Percentiles rank a stretch among this genome's conserved stretches.
These are phyloP conservation scores for Hypoxylon lenormandii DNA, from an alignment of 495 filamentous ascomycete species.

Conservation along the genomic window DNA sequence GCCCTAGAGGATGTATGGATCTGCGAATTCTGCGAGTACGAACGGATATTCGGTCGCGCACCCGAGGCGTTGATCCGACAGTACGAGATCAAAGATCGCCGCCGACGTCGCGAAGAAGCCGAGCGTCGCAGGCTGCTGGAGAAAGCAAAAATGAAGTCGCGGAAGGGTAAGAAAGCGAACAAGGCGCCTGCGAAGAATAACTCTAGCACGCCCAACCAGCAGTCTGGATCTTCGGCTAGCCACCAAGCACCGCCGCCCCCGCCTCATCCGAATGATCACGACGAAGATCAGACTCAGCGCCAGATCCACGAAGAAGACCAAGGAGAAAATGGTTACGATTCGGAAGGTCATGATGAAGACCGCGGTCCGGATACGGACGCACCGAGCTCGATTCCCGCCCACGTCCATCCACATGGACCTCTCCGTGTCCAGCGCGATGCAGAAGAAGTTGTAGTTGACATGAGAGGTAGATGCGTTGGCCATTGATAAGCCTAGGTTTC, in stretches of 20 bases:
- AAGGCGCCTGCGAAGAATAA: constrained; percentile 70
- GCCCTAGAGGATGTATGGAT: constrained; percentile 86
- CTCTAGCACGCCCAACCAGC: constrained; percentile 45
- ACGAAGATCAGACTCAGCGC: constrained; percentile 56
- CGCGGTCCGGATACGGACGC: constrained; percentile 23
- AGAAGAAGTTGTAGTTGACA: neutral
- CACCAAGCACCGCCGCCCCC: constrained; percentile 42
- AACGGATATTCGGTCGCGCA: constrained; percentile 83
- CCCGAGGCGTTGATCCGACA: constrained; percentile 87
- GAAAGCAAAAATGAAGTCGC: constrained; percentile 93
- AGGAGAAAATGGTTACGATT: constrained; percentile 37
- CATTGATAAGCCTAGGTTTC: constrained; percentile 24
- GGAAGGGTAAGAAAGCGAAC: constrained; percentile 79
- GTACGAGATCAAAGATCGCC: constrained; percentile 93
- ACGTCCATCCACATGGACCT: neutral
- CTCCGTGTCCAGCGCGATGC: neutral
- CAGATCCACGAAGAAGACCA: constrained; percentile 52
- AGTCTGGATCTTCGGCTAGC: constrained; percentile 40
- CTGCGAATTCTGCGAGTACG: constrained; percentile 92
- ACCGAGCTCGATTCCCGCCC: constrained; percentile 4
- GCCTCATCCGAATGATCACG: constrained; percentile 46
- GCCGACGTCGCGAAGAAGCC: constrained; percentile 80
- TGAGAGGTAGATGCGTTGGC: neutral
- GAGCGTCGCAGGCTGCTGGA: constrained; percentile 88
- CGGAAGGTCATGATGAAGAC: constrained; percentile 44